Evolutionary conservation across 1,284 basidiomycete genomes (phyloP).

Genomic region (Fomitiporia mediterranea): DNA sequence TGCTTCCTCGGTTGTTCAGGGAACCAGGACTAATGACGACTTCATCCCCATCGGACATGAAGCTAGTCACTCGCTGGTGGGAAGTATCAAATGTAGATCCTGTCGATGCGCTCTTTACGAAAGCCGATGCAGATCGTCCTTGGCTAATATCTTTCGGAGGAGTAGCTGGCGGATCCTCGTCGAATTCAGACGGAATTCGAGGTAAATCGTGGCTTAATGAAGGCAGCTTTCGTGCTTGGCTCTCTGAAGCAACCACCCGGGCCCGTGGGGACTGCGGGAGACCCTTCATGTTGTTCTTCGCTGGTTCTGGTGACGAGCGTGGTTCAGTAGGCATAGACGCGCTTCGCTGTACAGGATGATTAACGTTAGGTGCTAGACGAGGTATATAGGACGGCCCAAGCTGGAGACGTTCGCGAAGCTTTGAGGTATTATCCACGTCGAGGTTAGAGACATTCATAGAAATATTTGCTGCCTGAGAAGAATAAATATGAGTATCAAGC

Average conservation of each 20-base stretch:
- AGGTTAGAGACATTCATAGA: slow-evolving; percentile 16
- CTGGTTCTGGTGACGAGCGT: slow-evolving; percentile 1
- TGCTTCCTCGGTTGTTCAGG: slow-evolving; percentile 27
- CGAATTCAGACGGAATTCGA: slow-evolving; percentile 14
- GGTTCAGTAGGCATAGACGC: slow-evolving; percentile 8
- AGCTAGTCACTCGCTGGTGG: slow-evolving; percentile 3
- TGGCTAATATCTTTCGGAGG: slow-evolving; percentile 30
- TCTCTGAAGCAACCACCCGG: slow-evolving; percentile 2
- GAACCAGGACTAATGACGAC: slow-evolving; percentile 13
- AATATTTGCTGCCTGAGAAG: slow-evolving; percentile 13
- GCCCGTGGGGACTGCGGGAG: slow-evolving; percentile 1
- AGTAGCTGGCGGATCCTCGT: slow-evolving; percentile 28
- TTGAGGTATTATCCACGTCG: slow-evolving; percentile 1
- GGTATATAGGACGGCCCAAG: slow-evolving; percentile 18
- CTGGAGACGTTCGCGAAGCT: slow-evolving; percentile 16
- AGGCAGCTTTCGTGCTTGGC: slow-evolving; percentile 1
- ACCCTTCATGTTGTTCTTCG: background rate
- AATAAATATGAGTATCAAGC: background rate
- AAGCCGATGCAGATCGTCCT: slow-evolving; percentile 5
- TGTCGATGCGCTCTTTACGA: slow-evolving; percentile 13
- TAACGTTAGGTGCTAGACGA: slow-evolving; percentile 5
- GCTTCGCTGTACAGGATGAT: slow-evolving; percentile 8
- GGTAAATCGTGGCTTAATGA: slow-evolving; percentile 3
- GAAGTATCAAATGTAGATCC: background rate
- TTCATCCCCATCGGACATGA: slow-evolving; percentile 16